Conservation (phyloP, 148 eudicot species). For the Suaeda aralocaspica region DNA sequence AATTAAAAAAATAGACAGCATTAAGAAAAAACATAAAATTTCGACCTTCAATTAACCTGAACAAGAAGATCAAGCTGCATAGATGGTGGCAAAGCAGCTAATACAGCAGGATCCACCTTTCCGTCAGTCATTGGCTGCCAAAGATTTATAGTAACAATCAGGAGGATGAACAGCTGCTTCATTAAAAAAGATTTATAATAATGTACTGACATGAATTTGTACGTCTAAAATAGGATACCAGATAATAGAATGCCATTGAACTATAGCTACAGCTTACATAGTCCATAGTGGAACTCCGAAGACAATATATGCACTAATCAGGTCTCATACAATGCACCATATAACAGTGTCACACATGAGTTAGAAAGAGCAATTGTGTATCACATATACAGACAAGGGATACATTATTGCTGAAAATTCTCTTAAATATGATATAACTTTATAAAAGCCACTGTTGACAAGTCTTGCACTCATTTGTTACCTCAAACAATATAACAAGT, state of each 20-base stretch:
- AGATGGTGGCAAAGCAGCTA: constrained; percentile 97
- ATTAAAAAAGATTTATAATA: neutral
- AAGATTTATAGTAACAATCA: constrained; percentile 4
- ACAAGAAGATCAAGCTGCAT: constrained; percentile 99
- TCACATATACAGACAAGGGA: no score
- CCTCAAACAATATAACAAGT: no score
- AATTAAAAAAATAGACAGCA: neutral
- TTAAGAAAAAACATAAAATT: neutral
- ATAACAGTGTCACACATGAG: no score
- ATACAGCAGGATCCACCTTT: constrained; percentile 79
- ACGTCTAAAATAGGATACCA: neutral
- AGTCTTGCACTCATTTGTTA: no score
- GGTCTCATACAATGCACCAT: no score
- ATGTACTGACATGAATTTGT: neutral
- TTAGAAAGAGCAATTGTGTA: no score
- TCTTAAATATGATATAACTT: no score
- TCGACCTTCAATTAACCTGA: constrained; percentile 44
- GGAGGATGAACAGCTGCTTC: neutral
- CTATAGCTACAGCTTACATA: neutral
- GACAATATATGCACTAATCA: neutral
- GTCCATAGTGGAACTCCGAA: neutral
- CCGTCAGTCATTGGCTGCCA: constrained; percentile 80
- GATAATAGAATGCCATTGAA: neutral
- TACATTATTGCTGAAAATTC: no score
- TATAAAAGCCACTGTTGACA: no score